Evolutionary conservation across 768 basidiomycete species (phyloP), one percentile per base, ranked within the genome.

Genomic region (Collybia sp.): DNA sequence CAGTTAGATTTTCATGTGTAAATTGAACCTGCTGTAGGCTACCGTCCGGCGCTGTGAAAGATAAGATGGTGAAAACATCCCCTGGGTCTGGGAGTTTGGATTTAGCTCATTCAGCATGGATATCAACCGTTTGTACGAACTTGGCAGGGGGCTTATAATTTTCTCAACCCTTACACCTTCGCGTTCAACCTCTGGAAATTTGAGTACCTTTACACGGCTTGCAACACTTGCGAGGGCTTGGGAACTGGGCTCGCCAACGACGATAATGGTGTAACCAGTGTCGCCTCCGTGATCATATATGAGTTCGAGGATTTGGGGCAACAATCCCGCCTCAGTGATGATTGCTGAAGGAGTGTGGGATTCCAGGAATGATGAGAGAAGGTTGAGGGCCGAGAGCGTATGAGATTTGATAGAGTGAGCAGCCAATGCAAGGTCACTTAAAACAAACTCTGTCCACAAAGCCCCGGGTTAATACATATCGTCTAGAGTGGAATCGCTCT

Each of bases 1-100:
- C 89, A 2, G 91, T 94, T 47, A 95, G 59, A 52, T 92, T 93
- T 61, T 87, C 76, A 60, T 93, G 89, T 0, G 89, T 89, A 30
- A 93, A 66, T 48, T 82, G 81, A 6, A 76, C 77, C 17, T 77
- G 84, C 46, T 76, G 77, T 6, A 85, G 59, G 33, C 73, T 68
- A 30, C 84, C 78, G 15, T 71, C 65, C 15, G 72, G 55, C 1
- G 72, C 69, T 53, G 73, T 67, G 53, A 75, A 84, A 72, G 83
- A 88, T 1, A 82, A 75, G 5, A 88, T 72, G 2, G 83, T 83
- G 57, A 83, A 85, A 4, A 86, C 69, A 51, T 88, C 82, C 42
- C 62, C 66, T 2, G 82, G 70, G 38, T 75, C 85, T 86, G 42
- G 11, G 33, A 47, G 43, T 8, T 40, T 35, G 48, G 50, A 25